phyloP scores from a whole-genome alignment of 768 basidiomycete species.

The Pisolithus orientalis region DNA sequence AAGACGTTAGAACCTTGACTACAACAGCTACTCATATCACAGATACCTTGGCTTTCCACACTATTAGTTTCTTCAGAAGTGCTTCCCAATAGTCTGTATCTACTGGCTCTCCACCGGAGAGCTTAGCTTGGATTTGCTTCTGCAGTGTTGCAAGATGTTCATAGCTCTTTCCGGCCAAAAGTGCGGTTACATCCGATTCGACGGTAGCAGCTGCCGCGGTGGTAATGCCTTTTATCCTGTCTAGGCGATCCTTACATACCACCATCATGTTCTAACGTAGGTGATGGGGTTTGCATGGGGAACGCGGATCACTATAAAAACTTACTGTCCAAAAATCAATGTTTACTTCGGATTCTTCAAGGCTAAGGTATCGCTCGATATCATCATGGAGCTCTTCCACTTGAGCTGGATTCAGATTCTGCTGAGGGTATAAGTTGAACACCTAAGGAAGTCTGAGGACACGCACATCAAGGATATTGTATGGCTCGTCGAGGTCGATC shows the following conservation, averaged over 20 bases:
- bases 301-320: slow-evolving; percentile 1
- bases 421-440: slow-evolving; percentile 8
- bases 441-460: not conserved
- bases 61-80: slow-evolving; percentile 83
- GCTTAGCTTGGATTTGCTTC: slow-evolving; percentile 79
- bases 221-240: slow-evolving; percentile 66
- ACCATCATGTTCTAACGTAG: slow-evolving; percentile 86
- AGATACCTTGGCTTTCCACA: slow-evolving; percentile 92
- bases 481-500: slow-evolving; percentile 97
- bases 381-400: slow-evolving; percentile 92
- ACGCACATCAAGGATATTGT: slow-evolving; percentile 91
- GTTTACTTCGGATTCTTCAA: slow-evolving; percentile 80
- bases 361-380: slow-evolving; percentile 83
- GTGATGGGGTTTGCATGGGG: slow-evolving; percentile 3
- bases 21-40: not conserved
- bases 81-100: slow-evolving; percentile 99
- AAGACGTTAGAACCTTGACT: slow-evolving; percentile 4
- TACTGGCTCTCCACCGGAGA: slow-evolving; percentile 87
- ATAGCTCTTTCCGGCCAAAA: slow-evolving; percentile 82
- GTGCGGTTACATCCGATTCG: slow-evolving; percentile 73
- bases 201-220: slow-evolving; percentile 73
- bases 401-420: slow-evolving; percentile 85
- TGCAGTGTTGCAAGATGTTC: slow-evolving; percentile 82
- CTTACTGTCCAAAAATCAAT: slow-evolving; percentile 97
- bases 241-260: slow-evolving; percentile 86